Evolutionary conservation across 768 basidiomycete genomes (phyloP).

Genomic region (Lactarius tabidus): DNA sequence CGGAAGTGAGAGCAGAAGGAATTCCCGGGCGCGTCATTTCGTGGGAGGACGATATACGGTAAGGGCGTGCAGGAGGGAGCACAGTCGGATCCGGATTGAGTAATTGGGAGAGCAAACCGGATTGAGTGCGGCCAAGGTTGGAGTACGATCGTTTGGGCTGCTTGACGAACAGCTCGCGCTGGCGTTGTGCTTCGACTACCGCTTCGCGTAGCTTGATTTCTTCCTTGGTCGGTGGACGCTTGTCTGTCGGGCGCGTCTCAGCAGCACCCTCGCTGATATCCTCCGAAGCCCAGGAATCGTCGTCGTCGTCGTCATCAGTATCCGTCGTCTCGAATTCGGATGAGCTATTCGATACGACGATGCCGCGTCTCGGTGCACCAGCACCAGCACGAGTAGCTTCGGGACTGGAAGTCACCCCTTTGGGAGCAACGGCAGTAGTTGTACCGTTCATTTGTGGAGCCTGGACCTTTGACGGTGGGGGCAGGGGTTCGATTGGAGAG

Average conservation of each 20-base stretch:
- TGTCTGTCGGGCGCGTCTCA: conserved; percentile 18
- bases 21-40: conserved; percentile 43
- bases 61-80: conserved; percentile 57
- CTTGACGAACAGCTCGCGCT: conserved; percentile 71
- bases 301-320: conserved; percentile 43
- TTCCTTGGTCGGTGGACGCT: conserved; percentile 26
- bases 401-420: neutral
- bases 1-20: conserved; percentile 36
- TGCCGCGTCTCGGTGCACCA: conserved; percentile 27
- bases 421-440: conserved; percentile 26
- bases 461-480: conserved; percentile 7
- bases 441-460: conserved; percentile 25
- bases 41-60: conserved; percentile 46
- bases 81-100: conserved; percentile 67
- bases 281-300: conserved; percentile 59
- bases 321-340: conserved; percentile 55
- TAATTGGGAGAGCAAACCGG: conserved; percentile 61
- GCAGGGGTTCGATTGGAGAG: conserved; percentile 13
- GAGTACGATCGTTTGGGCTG: conserved; percentile 62
- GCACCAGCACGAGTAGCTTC: neutral
- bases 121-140: conserved; percentile 48
- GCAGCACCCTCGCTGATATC: conserved; percentile 39
- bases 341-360: conserved; percentile 46
- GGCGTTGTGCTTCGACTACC: conserved; percentile 56
- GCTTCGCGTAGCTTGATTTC: conserved; percentile 44